These are phyloP conservation scores for Cladosporium oxysporum DNA, from an alignment of 2,329 filamentous ascomycete species.

Conservation along the genomic window DNA sequence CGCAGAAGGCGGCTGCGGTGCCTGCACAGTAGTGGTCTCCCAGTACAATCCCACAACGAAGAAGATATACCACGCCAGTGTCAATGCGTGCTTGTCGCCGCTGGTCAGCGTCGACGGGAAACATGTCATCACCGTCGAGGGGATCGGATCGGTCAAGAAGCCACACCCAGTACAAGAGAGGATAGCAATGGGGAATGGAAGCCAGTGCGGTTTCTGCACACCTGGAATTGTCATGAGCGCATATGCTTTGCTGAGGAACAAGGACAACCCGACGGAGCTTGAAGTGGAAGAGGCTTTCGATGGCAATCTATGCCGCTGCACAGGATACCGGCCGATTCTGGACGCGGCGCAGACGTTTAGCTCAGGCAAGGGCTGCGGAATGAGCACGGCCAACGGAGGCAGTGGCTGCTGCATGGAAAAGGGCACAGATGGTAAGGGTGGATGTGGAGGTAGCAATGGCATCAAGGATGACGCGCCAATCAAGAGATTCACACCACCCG, in stretches of 20 bases:
- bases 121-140: conserved; percentile 96
- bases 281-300: conserved; percentile 96
- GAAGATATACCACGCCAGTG: conserved; percentile 91
- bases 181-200: conserved; percentile 87
- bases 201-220: conserved; percentile 94
- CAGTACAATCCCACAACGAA: conserved; percentile 92
- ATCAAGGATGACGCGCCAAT: conserved; percentile 47
- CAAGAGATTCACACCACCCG: conserved; percentile 76
- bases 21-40: conserved; percentile 92
- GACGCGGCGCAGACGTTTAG: conserved; percentile 89
- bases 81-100: conserved; percentile 93
- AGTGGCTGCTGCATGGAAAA: conserved; percentile 72
- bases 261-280: conserved; percentile 71
- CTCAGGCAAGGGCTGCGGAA: conserved; percentile 53
- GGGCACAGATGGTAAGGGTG: conserved; percentile 52
- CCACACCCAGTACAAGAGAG: conserved; percentile 91
- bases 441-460: conserved; percentile 60
- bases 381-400: conserved; percentile 59
- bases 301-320: conserved; percentile 93
- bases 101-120: conserved; percentile 93
- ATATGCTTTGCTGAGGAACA: conserved; percentile 88
- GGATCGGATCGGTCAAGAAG: conserved; percentile 82
- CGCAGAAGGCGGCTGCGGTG: conserved; percentile 93
- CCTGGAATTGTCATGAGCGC: conserved; percentile 97
- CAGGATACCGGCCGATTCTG: conserved; percentile 89